phyloP scores from a whole-genome alignment of 768 basidiomycete species.

The Cyathus striatus region DNA sequence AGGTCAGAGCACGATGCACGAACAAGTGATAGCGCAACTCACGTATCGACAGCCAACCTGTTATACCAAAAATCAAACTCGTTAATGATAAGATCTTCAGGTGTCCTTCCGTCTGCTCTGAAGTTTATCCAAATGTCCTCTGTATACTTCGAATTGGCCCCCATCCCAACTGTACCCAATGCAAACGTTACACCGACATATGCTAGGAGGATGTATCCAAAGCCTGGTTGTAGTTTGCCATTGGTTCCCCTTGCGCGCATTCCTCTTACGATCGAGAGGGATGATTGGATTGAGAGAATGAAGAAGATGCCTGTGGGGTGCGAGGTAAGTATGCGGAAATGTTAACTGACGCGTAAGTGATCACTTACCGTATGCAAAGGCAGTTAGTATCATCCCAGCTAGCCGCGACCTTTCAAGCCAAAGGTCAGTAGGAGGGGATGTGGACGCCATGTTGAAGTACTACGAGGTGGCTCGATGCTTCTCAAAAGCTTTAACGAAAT shows the following conservation, averaged over 20 bases:
- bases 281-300: background rate
- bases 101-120: background rate
- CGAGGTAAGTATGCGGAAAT: background rate
- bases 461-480: too few relatives aligned
- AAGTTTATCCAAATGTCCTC: background rate
- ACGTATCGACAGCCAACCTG: background rate
- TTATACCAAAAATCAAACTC: background rate
- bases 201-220: background rate
- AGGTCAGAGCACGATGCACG: background rate
- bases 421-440: background rate
- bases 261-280: background rate
- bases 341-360: background rate
- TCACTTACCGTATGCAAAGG: background rate
- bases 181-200: background rate
- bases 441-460: too few relatives aligned
- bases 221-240: background rate
- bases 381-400: background rate
- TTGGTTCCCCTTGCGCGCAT: background rate
- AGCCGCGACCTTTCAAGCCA: background rate
- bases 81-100: background rate
- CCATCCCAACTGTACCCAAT: background rate
- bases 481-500: too few relatives aligned
- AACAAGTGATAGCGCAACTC: background rate
- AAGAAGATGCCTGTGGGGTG: background rate
- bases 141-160: background rate